Base-by-base conservation (phyloP, 2,329 filamentous ascomycete genomes). In the Exserohilum turcica region DNA sequence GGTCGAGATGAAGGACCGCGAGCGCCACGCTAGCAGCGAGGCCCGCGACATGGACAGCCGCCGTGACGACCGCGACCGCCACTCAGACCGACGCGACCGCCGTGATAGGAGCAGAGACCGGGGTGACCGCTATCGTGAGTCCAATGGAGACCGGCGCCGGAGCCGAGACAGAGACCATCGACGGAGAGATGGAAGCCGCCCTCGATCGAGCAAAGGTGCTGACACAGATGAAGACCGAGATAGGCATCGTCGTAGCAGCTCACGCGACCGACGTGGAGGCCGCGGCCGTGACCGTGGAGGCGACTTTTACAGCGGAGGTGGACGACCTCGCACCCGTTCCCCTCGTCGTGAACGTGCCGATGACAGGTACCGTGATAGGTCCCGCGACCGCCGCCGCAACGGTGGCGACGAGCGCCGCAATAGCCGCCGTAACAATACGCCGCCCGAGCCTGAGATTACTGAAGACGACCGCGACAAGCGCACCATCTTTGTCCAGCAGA, bases 401-500 rank as follows among this genome's bases (percentile, higher is more conserved):
- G 67, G 73, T 60, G 62, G 57, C 18, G 72, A 84, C 43, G 80
- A 83, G 59, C 81, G 82, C 54, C 68, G 72, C 37, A 56, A 59
- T 43, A 68, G 61, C 43, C 75, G 75, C 52, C 64, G 65, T 35
- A 72, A 67, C 46, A 75, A 75, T 57, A 81, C 80, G 6, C 50
- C 50, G 24, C 77, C 77, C 28, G 86, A 88, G 47, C 88, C 91
- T 24, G 86, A 90, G 71, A 85, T 90, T 56, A 96, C 90, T 67
- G 92, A 97, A 75, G 94, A 97, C 77, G 94, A 99, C 78, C 89
- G 93, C 71, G 94, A 99, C 79, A 89, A 91, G 67, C 90, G 94
- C 68, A 99, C 95, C 53, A 91, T 99, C 54, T 99, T 99, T 74
- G 94, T 99, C 49, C 94, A 99, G 80, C 94, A 99, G 78, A 88